phyloP scores from a whole-genome alignment of 495 filamentous ascomycete genomes.

The Clohesyomyces aquaticus region DNA sequence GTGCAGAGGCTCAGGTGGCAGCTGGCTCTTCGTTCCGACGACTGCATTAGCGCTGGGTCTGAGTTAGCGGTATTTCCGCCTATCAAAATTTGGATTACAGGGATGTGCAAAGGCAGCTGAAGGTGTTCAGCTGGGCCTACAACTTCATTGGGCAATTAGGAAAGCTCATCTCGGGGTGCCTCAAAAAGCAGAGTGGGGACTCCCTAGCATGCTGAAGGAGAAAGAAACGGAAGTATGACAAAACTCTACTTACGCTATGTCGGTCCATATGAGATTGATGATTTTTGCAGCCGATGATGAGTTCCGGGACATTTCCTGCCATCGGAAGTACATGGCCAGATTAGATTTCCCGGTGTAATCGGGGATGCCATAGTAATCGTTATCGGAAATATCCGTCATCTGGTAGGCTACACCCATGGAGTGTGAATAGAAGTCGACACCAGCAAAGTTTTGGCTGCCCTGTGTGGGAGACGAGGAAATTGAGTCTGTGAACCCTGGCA shows the following conservation, averaged over 20 bases:
- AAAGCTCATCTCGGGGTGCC: too few species aligned
- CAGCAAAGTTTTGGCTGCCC: conserved; percentile 34
- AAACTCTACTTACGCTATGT: conserved; percentile 40
- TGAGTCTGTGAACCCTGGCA: conserved; percentile 31
- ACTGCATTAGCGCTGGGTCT: conserved; percentile 9
- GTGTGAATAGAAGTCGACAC: conserved; percentile 25
- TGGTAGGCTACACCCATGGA: conserved; percentile 28
- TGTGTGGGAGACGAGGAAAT: background rate
- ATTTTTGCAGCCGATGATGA: conserved; percentile 39
- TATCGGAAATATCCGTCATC: conserved; percentile 7
- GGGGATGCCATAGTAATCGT: background rate
- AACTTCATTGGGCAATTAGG: too few species aligned
- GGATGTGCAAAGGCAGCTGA: too few species aligned
- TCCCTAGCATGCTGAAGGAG: too few species aligned
- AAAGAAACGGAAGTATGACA: too few species aligned
- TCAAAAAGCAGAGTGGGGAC: too few species aligned
- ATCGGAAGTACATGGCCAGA: conserved; percentile 45
- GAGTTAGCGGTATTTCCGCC: too few species aligned
- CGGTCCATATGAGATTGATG: conserved; percentile 52
- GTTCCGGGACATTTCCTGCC: conserved; percentile 44
- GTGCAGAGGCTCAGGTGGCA: conserved; percentile 1
- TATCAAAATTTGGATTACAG: too few species aligned
- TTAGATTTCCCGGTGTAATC: conserved; percentile 46
- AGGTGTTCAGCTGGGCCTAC: too few species aligned
- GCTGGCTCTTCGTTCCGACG: conserved; percentile 19